Conservation (phyloP, 805 yeast species). For the Pichia heedii region DNA sequence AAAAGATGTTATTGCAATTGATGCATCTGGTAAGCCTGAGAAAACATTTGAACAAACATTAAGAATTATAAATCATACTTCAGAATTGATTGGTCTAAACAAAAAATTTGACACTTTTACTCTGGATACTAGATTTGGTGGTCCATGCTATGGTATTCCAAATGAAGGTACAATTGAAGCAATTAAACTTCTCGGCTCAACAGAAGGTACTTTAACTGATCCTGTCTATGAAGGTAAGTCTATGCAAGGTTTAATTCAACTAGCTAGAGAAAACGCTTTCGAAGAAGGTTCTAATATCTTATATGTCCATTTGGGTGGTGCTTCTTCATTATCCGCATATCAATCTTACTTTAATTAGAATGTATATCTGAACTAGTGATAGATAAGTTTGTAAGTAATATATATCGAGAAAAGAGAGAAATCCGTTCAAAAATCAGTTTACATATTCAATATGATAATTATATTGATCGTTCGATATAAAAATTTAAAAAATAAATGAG, state of each 20-base stretch:
- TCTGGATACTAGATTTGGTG: constrained; percentile 27
- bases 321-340: constrained; percentile 27
- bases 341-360: constrained; percentile 14
- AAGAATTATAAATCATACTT: constrained; percentile 27
- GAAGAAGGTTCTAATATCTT: constrained; percentile 24
- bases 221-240: constrained; percentile 31
- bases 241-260: constrained; percentile 26
- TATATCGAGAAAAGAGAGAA: no score
- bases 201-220: constrained; percentile 30
- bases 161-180: constrained; percentile 30
- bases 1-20: constrained; percentile 28
- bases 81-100: constrained; percentile 25
- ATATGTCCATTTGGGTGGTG: constrained; percentile 28
- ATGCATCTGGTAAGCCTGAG: constrained; percentile 29
- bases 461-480: no score
- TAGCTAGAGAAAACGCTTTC: constrained; percentile 21
- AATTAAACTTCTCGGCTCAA: constrained; percentile 27
- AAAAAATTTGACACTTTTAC: constrained; percentile 21
- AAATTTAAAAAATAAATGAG: constrained; percentile 32
- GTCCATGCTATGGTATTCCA: constrained; percentile 28
- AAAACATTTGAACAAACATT: constrained; percentile 27
- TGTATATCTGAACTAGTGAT: no score
- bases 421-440: no score
- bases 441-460: no score
- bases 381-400: no score